phyloP scores from a whole-genome alignment of 75 land plant genomes.

The Pseudotsuga menziesii region DNA sequence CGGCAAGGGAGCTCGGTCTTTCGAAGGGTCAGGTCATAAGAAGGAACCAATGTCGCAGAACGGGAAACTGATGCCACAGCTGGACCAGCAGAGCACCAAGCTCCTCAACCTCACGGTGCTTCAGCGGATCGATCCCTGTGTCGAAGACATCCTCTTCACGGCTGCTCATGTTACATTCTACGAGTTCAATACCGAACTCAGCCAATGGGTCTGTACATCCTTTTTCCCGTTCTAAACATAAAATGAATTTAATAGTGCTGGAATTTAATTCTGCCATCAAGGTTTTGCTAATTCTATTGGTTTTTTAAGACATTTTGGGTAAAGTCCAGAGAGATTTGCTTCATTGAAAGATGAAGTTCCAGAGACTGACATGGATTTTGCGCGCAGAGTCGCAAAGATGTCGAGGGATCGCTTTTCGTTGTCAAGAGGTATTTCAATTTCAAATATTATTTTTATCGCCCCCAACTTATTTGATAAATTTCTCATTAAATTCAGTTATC shows the following conservation, averaged over 20 bases:
- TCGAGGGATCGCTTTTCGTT: conserved; percentile 98
- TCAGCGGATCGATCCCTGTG: conserved; percentile 83
- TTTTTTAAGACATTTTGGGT: conserved; percentile 3
- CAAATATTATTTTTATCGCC: too few species aligned
- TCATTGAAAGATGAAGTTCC: not conserved
- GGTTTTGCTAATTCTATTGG: not conserved
- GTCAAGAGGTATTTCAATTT: conserved; percentile 69
- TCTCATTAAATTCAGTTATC: too few species aligned
- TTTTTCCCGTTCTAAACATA: too few species aligned
- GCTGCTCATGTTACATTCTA: conserved; percentile 96
- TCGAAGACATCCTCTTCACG: conserved; percentile 93
- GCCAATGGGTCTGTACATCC: conserved; percentile 58
- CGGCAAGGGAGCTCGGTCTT: not conserved
- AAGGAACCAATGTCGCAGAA: conserved; percentile 46
- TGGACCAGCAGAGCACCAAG: conserved; percentile 84
- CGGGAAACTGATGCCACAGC: conserved; percentile 74
- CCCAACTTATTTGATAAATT: too few species aligned
- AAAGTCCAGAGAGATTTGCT: not conserved
- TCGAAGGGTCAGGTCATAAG: not conserved
- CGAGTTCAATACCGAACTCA: conserved; percentile 81
- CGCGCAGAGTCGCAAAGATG: conserved; percentile 96
- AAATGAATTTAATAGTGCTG: too few species aligned
- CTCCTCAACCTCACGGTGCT: conserved; percentile 93
- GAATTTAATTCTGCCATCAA: not conserved
- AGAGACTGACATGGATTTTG: not conserved